Conservation (phyloP, 164 flowering plant genomes). For the Paratinospora sagittata region DNA sequence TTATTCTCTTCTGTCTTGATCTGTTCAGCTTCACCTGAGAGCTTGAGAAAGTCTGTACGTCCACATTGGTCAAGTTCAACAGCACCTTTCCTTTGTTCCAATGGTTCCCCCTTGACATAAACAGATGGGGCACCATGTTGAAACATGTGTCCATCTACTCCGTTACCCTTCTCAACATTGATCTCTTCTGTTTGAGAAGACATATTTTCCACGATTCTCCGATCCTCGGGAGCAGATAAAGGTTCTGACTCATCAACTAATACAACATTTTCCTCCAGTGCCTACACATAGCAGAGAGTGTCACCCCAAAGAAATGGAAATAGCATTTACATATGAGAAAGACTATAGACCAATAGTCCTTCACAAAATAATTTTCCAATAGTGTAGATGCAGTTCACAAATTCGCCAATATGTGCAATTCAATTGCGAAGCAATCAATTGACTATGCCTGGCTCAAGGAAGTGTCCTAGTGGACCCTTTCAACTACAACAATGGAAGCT, state of each 20-base stretch:
- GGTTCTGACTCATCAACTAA: conserved; percentile 29
- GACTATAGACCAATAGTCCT: not conserved
- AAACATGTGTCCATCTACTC: not conserved
- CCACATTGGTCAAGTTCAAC: conserved; percentile 7
- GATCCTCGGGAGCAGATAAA: conserved; percentile 17
- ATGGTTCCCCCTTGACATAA: conserved; percentile 12
- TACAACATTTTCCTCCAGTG: conserved; percentile 18
- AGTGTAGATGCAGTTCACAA: too few relatives aligned
- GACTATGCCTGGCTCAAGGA: too few relatives aligned
- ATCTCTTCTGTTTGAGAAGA: conserved; percentile 17
- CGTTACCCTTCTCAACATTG: conserved; percentile 6
- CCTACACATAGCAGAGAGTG: conserved; percentile 22
- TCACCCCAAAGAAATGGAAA: not conserved
- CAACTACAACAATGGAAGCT: too few relatives aligned
- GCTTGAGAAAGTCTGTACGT: conserved; percentile 9
- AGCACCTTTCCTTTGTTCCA: conserved; percentile 11
- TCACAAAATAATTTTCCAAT: not conserved
- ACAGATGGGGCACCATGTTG: conserved; percentile 2
- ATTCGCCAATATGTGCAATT: too few relatives aligned
- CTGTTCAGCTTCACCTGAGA: conserved; percentile 13
- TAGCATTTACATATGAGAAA: not conserved
- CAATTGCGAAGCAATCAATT: too few relatives aligned
- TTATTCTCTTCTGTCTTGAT: conserved; percentile 7
- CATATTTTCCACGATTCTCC: conserved; percentile 10
- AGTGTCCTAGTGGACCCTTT: too few relatives aligned